Evolutionary conservation across 805 yeast genomes (phyloP).

Genomic region (Hanseniaspora nectarophila): DNA sequence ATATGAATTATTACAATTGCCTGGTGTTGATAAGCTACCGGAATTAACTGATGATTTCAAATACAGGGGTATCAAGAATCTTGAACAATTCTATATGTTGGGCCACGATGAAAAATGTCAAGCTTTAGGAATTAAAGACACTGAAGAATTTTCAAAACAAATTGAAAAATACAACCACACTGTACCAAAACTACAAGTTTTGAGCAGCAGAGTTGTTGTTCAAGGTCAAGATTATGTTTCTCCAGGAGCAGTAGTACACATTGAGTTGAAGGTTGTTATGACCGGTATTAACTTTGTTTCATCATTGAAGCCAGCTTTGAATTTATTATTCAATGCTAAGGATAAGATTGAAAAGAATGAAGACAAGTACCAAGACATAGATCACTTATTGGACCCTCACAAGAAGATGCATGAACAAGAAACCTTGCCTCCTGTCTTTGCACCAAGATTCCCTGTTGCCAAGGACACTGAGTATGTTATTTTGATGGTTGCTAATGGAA

Average conservation of each 20-base stretch:
- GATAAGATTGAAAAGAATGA: slow-evolving; percentile 28
- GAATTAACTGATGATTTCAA: slow-evolving; percentile 25
- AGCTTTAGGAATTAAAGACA: slow-evolving; percentile 40
- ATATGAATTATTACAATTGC: slow-evolving; percentile 67
- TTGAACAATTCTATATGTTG: slow-evolving; percentile 58
- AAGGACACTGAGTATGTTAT: slow-evolving; percentile 51
- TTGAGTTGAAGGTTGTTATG: slow-evolving; percentile 55
- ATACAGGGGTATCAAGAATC: slow-evolving; percentile 21
- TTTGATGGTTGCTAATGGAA: slow-evolving; percentile 57
- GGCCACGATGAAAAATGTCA: slow-evolving; percentile 44
- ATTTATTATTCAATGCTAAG: slow-evolving; percentile 3
- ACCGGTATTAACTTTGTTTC: slow-evolving; percentile 32
- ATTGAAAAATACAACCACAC: slow-evolving; percentile 46
- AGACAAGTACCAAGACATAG: slow-evolving; percentile 31
- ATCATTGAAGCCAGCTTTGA: slow-evolving; percentile 56
- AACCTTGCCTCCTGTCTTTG: slow-evolving; percentile 47
- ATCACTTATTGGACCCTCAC: slow-evolving; percentile 60
- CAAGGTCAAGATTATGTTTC: slow-evolving; percentile 73
- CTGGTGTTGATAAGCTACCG: slow-evolving; percentile 46
- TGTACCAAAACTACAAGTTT: slow-evolving; percentile 56
- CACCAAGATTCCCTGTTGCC: slow-evolving; percentile 65
- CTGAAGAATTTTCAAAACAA: slow-evolving; percentile 33
- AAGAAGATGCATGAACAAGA: slow-evolving; percentile 53
- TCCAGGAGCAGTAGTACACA: slow-evolving; percentile 61
- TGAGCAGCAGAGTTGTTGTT: slow-evolving; percentile 64